Base-by-base conservation (phyloP, 306 rosid species). In the Dryas drummondii region DNA sequence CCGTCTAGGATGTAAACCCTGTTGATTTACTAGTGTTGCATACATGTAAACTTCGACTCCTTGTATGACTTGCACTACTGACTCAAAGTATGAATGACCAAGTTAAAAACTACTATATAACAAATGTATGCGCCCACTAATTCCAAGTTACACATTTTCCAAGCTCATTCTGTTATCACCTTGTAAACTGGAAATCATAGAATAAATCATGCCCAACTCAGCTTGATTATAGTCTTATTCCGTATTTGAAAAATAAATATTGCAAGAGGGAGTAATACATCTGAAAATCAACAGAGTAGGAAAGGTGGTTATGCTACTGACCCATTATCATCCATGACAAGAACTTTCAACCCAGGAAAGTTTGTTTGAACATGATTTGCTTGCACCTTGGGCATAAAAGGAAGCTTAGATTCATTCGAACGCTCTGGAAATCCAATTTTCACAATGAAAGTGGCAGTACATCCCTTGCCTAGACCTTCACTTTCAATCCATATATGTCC, bases 401-500 rank as follows among this genome's bases (percentile, higher is more conserved):
- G 80, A 66, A 79, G 78, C 83, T 86, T 94, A 48, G 87, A 75
- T 63, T 92, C 96, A 83, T 86, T 84, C 49, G 88, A 65, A 67
- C 82, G 90, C 73, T 90, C 96, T 4, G 96, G 82, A 79, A 87
- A 80, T 81, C 98, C 92, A 5, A 94, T 97, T 86, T 92, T 94
- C 54, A 90, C 97, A 68, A 92, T 82, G 70, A 94, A 90, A 57
- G 83, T 87, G 68, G 84, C 93, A 3, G 92, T 85, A 75, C 96
- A 90, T 78, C 99, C 99, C 84, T 90, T 92, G 60, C 97, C 96
- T 72, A 85, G 80, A 58, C 99, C 99, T 82, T 94, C 97, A 27
- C 99, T 94, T 85, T 94, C 99, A 77, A 94, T 84, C 96, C 96
- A 94, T 72, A 94, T 92, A 75, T 88, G 87, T 74, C 99, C 99